Evolutionary conservation across 768 basidiomycete species (phyloP), one percentile per base, ranked within the genome.

Genomic region (Serendipita vermifera): DNA sequence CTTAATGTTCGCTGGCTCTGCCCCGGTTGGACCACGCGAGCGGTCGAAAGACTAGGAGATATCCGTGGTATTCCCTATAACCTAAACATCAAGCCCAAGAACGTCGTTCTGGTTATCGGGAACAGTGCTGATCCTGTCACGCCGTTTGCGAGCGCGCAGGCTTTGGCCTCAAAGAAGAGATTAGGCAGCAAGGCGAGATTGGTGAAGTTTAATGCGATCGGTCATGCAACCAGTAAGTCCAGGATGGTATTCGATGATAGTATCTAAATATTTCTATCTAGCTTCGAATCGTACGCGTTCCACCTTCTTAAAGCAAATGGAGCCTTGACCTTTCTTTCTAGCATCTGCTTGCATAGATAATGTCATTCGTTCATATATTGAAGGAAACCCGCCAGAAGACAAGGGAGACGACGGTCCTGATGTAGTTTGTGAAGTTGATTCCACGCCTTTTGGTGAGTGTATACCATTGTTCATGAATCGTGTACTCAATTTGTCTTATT

Each of bases 31-130:
- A 51, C 46, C 9, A 5, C 15, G 5, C 46, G 46, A n/a, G 46
- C 46, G 15, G 46, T 51, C 22, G 46, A 51, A n/a, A 20, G 46
- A 31, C 46, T 51, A n/a, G n/a, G n/a, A n/a, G n/a, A n/a, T n/a
- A n/a, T n/a, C n/a, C n/a, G n/a, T n/a, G n/a, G n/a, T n/a, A n/a
- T n/a, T 20, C 46, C 46, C n/a, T 31, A 51, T 9, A 31, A 31
- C 22, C n/a, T 51, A n/a, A 51, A 15, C 46, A 51, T 27, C n/a
- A 20, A 51, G 29, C 46, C 46, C n/a, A 51, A 51, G 46, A 31
- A 51, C 24, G 46, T 51, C 11, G 46, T 51, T 9, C 27, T 51
- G 22, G 46, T 51, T 7, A 51, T 51, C n/a, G 29, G 46, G 22
- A 51, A 15, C 22, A 51, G n/a, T 20, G 46, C 5, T 11, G 46